phyloP scores from a whole-genome alignment of 768 basidiomycete species.

The Phaffia tasmanica region DNA sequence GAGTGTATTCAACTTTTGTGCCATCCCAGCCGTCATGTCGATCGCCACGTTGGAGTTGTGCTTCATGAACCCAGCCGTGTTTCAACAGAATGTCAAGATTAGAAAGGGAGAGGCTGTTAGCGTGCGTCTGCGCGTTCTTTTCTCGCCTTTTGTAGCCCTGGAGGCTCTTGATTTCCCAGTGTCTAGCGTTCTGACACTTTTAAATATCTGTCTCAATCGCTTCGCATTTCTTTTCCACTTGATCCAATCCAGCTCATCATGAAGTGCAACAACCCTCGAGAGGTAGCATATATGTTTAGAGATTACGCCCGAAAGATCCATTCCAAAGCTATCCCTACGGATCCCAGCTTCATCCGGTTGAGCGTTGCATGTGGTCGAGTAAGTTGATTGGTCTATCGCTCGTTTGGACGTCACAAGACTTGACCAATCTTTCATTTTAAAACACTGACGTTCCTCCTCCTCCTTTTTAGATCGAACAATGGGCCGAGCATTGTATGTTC shows the following conservation, averaged over 20 bases:
- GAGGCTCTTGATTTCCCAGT: not conserved
- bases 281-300: constrained; percentile 79
- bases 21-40: constrained; percentile 89
- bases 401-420: not conserved
- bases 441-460: constrained; percentile 10
- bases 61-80: constrained; percentile 83
- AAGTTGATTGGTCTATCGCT: constrained; percentile 22
- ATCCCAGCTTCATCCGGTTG: constrained; percentile 75
- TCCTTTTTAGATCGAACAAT: constrained; percentile 62
- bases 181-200: not conserved
- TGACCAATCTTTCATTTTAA: not conserved
- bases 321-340: constrained; percentile 60
- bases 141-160: not conserved
- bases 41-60: constrained; percentile 84
- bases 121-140: constrained; percentile 43
- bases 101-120: constrained; percentile 77
- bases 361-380: constrained; percentile 59
- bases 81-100: constrained; percentile 85
- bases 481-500: constrained; percentile 58
- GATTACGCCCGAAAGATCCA: constrained; percentile 73
- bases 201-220: not conserved
- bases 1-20: constrained; percentile 88
- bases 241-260: constrained; percentile 60
- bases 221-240: not conserved
- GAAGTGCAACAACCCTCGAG: constrained; percentile 78